These are phyloP conservation scores for Scutellaria galericulata DNA, from an alignment of 257 asterid genomes.

Conservation along the genomic window DNA sequence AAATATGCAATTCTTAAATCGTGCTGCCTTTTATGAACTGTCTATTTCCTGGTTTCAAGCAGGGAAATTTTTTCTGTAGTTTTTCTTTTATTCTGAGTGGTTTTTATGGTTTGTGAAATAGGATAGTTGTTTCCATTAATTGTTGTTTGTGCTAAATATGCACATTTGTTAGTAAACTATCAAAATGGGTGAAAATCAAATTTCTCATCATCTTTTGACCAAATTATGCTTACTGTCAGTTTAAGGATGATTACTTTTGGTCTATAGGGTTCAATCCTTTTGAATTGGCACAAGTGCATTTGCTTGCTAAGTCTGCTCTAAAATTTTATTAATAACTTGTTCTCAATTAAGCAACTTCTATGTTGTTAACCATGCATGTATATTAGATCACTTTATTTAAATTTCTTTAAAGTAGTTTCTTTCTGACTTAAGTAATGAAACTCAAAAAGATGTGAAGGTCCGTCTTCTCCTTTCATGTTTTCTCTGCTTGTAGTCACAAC, in stretches of 20 bases:
- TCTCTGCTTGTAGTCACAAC: slow-evolving; percentile 10
- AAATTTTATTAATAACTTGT: neutral
- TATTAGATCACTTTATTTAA: slow-evolving; percentile 13
- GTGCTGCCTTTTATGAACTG: slow-evolving; percentile 12
- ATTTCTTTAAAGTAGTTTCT: neutral
- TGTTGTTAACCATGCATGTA: slow-evolving; percentile 28
- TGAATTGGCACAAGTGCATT: slow-evolving; percentile 30
- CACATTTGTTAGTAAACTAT: neutral
- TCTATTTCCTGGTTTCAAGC: slow-evolving; percentile 34
- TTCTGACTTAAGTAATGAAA: slow-evolving; percentile 16
- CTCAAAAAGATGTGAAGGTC: slow-evolving; percentile 21
- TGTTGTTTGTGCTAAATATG: slow-evolving; percentile 6
- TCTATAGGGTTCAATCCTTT: slow-evolving; percentile 24
- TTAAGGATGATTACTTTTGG: slow-evolving; percentile 29
- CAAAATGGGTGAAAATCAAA: slow-evolving; percentile 20
- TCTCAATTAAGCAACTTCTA: slow-evolving; percentile 28
- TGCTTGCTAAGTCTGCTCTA: slow-evolving; percentile 35
- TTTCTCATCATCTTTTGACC: slow-evolving; percentile 20
- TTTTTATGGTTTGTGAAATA: slow-evolving; percentile 4
- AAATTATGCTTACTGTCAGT: slow-evolving; percentile 28
- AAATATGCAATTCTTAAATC: slow-evolving; percentile 22
- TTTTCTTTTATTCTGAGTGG: slow-evolving; percentile 20
- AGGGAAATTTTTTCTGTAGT: slow-evolving; percentile 25
- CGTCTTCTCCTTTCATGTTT: slow-evolving; percentile 12
- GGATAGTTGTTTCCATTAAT: slow-evolving; percentile 13